Base-by-base conservation (phyloP, 1,284 basidiomycete species). In the Trichosporon coremiiforme region DNA sequence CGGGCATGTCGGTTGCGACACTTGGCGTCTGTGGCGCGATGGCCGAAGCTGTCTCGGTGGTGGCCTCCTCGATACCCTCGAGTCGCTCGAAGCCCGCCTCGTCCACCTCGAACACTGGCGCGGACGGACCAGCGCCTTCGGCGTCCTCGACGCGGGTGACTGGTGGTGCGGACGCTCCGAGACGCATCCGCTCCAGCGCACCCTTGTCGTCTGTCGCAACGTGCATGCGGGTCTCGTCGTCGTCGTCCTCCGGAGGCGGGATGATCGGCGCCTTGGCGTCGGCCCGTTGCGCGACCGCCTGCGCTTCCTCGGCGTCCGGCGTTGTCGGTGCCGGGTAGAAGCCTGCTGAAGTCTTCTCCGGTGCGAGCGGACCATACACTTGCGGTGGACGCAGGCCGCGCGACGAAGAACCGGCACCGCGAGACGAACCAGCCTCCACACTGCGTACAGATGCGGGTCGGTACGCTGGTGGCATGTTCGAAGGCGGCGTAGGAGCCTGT, bases 131-230 rank as follows among this genome's bases (percentile, higher is more conserved):
- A 13, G 67, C 71, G 1, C 35, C 69, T 10, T n/a, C 65, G 22
- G 35, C 68, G 15, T 60, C 63, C 38, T 64, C 45, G 67, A 55
- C 35, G 17, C 66, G 60, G 73, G 75, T n/a, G 74, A 68, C 67
- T 6, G 80, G 79, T 5, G 81, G 80, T 1, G 79, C 80, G 22
- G 79, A 80, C 2, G 74, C 82, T 2, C 77, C 80, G 13, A 81
- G 62, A 29, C 82, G 67, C 71, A 84, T 53, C 25, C 75, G 75
- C 67, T 84, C 83, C 25, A 84, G 65, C 12, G 80, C 75, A 7
- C 75, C 70, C 72, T 84, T 84, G 70, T 84, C 83, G 71, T 83
- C 83, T 45, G 83, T 84, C 3, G 83, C 83, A 25, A 82, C 72
- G 74, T 84, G 83, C 13, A 72, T 60, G 62, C 20, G 74, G 70